Conservation (phyloP, 2,329 filamentous ascomycete genomes). For the Colletotrichum brevisporum region DNA sequence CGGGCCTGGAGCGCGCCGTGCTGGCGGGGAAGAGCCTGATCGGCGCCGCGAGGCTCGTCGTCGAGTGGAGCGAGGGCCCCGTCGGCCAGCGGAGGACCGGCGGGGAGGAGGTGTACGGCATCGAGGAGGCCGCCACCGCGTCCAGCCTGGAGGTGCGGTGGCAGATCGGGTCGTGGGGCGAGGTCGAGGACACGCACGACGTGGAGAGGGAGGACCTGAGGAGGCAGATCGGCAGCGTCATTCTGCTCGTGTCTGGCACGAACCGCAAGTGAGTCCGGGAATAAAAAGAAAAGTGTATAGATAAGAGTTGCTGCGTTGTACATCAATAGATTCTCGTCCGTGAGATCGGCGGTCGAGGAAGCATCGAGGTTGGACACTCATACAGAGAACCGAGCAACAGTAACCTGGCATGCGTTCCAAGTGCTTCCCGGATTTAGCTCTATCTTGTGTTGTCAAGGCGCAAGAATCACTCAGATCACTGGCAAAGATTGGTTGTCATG, state of each 20-base stretch:
- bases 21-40: conserved; percentile 91
- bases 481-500: too few relatives aligned
- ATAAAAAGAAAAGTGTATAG: not conserved
- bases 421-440: too few relatives aligned
- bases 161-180: conserved; percentile 93
- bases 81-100: conserved; percentile 54
- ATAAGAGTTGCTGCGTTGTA: conserved; percentile 6
- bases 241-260: conserved; percentile 81
- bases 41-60: conserved; percentile 80
- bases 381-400: too few relatives aligned
- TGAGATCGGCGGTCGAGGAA: too few relatives aligned
- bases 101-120: conserved; percentile 71
- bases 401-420: too few relatives aligned
- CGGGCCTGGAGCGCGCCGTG: conserved; percentile 86
- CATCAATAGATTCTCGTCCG: not conserved
- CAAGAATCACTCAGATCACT: too few relatives aligned
- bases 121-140: conserved; percentile 84
- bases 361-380: too few relatives aligned
- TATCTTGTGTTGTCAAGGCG: too few relatives aligned
- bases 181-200: conserved; percentile 98
- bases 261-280: conserved; percentile 40
- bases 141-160: conserved; percentile 89
- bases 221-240: conserved; percentile 88
- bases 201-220: conserved; percentile 92
- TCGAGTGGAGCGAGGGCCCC: conserved; percentile 86